Evolutionary conservation across 148 eudicot species (phyloP).

Genomic region (Cornus suecica): DNA sequence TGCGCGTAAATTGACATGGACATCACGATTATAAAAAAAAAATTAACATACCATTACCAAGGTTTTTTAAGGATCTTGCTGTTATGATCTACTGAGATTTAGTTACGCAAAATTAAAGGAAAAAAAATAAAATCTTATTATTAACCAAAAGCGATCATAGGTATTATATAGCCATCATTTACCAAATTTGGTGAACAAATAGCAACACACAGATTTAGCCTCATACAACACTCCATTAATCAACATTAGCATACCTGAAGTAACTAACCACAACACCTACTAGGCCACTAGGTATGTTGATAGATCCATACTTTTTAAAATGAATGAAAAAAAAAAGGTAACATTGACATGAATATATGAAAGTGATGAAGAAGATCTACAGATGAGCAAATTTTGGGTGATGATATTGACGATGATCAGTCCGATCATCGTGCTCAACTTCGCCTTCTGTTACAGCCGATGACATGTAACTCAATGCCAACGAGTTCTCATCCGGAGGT

Average conservation of each 20-base stretch:
- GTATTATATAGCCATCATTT: neutral
- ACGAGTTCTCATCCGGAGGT: conserved; percentile 20
- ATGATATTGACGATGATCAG: neutral
- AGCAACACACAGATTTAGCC: neutral
- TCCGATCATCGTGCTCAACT: conserved; percentile 11
- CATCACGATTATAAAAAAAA: too few species aligned
- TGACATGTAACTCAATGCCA: conserved; percentile 27
- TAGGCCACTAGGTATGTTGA: neutral
- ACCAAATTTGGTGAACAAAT: neutral
- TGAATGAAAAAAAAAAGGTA: neutral
- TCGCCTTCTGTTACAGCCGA: conserved; percentile 24
- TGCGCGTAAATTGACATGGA: too few species aligned
- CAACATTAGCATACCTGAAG: neutral
- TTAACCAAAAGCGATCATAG: neutral
- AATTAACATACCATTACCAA: too few species aligned
- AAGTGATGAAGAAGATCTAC: neutral
- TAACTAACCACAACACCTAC: conserved; percentile 3
- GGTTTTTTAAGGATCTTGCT: too few species aligned
- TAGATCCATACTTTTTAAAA: neutral
- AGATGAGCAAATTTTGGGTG: neutral
- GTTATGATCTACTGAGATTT: too few species aligned
- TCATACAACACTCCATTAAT: neutral
- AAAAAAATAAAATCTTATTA: too few species aligned
- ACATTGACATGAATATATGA: neutral
- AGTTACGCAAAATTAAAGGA: neutral